Percentiles rank a stretch among this genome's conserved stretches.
Conservation (phyloP, 164 flowering plant species). For the Paratinospora sagittata region DNA sequence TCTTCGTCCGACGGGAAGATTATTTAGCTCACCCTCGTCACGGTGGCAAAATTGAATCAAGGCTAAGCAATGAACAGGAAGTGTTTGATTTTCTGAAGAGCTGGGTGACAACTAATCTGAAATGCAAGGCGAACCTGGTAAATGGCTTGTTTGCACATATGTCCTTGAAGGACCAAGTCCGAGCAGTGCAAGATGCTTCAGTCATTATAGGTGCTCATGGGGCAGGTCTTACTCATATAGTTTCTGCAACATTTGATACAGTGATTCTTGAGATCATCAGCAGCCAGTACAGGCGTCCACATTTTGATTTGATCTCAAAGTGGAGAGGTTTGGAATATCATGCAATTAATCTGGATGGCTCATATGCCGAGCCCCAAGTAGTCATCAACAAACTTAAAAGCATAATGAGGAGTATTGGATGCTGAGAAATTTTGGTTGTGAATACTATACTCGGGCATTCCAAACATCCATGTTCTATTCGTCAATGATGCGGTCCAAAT, state of each 20-base stretch:
- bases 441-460: not conserved
- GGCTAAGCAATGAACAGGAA: constrained; percentile 90
- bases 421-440: constrained; percentile 27
- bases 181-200: constrained; percentile 84
- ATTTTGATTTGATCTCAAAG: constrained; percentile 63
- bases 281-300: constrained; percentile 73
- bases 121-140: constrained; percentile 59
- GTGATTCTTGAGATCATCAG: constrained; percentile 81
- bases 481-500: not conserved
- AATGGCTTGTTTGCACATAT: constrained; percentile 94
- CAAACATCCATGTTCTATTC: not conserved
- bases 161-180: constrained; percentile 89
- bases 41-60: constrained; percentile 69
- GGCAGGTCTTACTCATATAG: constrained; percentile 91
- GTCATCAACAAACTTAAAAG: constrained; percentile 47
- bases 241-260: constrained; percentile 65
- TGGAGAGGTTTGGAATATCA: constrained; percentile 94
- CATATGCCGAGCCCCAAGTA: constrained; percentile 51
- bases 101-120: constrained; percentile 43
- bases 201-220: constrained; percentile 98
- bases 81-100: constrained; percentile 59
- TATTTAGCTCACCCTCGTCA: constrained; percentile 97
- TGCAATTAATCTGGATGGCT: constrained; percentile 62
- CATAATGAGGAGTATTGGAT: constrained; percentile 57
- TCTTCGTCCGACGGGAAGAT: constrained; percentile 91